Conservation (phyloP, 1,139 yeast genomes). For the Yamadazyma dendronema region DNA sequence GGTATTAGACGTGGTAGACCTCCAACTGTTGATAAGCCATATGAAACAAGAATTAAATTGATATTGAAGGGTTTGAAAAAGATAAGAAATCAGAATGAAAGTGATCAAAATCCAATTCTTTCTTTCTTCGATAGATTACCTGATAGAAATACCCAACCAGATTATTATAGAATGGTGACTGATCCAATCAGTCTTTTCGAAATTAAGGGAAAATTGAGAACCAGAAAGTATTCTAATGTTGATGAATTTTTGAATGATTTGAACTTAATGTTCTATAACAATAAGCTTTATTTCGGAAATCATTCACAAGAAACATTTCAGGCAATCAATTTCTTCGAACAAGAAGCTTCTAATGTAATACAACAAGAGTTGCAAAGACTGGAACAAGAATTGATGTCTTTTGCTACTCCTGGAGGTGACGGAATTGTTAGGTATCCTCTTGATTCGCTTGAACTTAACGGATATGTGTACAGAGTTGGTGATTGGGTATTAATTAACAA, state of each 20-base stretch:
- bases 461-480: constrained; percentile 77
- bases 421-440: constrained; percentile 69
- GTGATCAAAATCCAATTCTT: constrained; percentile 15
- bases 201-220: constrained; percentile 80
- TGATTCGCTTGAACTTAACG: constrained; percentile 70
- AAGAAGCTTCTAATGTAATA: constrained; percentile 57
- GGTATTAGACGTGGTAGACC: constrained; percentile 90
- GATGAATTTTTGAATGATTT: constrained; percentile 77
- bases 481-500: constrained; percentile 92
- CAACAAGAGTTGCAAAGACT: constrained; percentile 76
- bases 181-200: constrained; percentile 82
- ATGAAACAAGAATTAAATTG: constrained; percentile 86
- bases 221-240: constrained; percentile 75
- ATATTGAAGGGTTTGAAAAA: constrained; percentile 79
- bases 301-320: constrained; percentile 57
- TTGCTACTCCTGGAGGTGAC: constrained; percentile 57
- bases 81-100: constrained; percentile 53
- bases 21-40: constrained; percentile 92
- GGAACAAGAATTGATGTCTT: constrained; percentile 73
- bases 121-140: constrained; percentile 74
- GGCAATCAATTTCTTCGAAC: constrained; percentile 63
- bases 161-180: constrained; percentile 61
- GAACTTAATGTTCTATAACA: constrained; percentile 71
- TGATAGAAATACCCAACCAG: constrained; percentile 58
- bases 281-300: constrained; percentile 57